A percentile compares a stretch with the other conserved stretches of the same genome.
These are phyloP conservation scores for Zygosaccharomyces kombuchaensis DNA, from an alignment of 805 yeast species.

Conservation along the genomic window DNA sequence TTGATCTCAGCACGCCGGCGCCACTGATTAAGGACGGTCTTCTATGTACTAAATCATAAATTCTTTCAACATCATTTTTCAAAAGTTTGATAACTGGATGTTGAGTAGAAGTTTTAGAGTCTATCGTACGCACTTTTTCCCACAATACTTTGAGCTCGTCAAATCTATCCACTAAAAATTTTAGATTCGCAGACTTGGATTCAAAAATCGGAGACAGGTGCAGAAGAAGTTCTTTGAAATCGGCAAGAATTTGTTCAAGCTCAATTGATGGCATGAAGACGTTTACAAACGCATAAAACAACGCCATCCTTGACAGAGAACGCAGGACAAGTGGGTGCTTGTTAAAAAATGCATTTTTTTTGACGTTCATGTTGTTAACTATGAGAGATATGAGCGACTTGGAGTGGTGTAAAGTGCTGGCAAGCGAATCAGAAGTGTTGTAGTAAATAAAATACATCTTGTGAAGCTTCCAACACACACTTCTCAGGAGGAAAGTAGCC, in stretches of 20 bases:
- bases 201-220: constrained; percentile 17
- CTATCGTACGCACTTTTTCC: constrained; percentile 23
- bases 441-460: constrained; percentile 25
- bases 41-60: constrained; percentile 4
- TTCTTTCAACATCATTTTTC: constrained; percentile 23
- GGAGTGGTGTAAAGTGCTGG: constrained; percentile 18
- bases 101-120: constrained; percentile 12
- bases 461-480: constrained; percentile 29
- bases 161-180: constrained; percentile 18
- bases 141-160: constrained; percentile 21
- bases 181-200: constrained; percentile 13
- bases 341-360: constrained; percentile 16
- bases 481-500: constrained; percentile 16
- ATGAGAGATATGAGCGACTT: constrained; percentile 20
- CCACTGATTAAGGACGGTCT: constrained; percentile 14
- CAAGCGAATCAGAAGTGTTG: constrained; percentile 18
- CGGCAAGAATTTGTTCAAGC: constrained; percentile 19
- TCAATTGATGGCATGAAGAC: constrained; percentile 20
- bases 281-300: constrained; percentile 27
- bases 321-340: constrained; percentile 25
- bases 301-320: constrained; percentile 18
- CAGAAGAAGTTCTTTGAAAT: constrained; percentile 21
- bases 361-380: constrained; percentile 18
- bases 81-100: constrained; percentile 30
- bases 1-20: background rate